Conservation (phyloP, 2,329 filamentous ascomycete genomes). For the Chalara sp. region DNA sequence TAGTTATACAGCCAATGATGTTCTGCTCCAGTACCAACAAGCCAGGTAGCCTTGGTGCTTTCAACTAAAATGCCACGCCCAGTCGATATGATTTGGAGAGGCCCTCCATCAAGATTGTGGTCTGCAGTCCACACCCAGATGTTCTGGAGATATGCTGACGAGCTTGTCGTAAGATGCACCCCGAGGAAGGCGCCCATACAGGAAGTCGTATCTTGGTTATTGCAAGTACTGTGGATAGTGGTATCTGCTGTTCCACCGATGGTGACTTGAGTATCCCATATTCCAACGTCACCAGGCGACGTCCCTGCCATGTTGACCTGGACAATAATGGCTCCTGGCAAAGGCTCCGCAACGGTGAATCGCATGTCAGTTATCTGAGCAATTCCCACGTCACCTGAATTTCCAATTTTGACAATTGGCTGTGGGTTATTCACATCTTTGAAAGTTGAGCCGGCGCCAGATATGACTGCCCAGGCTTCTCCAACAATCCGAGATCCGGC, state of each 20-base stretch:
- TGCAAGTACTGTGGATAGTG: slow-evolving; percentile 31
- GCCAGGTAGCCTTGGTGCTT: slow-evolving; percentile 41
- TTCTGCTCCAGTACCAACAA: slow-evolving; percentile 43
- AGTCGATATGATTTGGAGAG: slow-evolving; percentile 33
- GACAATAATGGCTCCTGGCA: slow-evolving; percentile 24
- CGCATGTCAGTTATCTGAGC: slow-evolving; percentile 13
- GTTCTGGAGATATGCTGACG: slow-evolving; percentile 47
- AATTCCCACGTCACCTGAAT: background rate
- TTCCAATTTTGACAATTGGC: background rate
- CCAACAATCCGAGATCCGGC: background rate
- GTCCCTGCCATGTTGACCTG: slow-evolving; percentile 14
- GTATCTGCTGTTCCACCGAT: slow-evolving; percentile 43
- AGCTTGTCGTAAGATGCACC: slow-evolving; percentile 40
- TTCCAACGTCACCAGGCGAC: slow-evolving; percentile 16
- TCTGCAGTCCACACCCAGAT: slow-evolving; percentile 37
- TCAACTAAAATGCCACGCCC: slow-evolving; percentile 32
- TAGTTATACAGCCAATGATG: slow-evolving; percentile 47
- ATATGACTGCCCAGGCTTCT: background rate
- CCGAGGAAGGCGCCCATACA: slow-evolving; percentile 43
- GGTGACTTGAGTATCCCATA: slow-evolving; percentile 39
- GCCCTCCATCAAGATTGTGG: slow-evolving; percentile 5
- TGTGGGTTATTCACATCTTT: background rate
- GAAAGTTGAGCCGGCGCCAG: background rate
- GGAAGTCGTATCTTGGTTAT: slow-evolving; percentile 26
- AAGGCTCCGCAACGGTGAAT: slow-evolving; percentile 40